These are phyloP conservation scores for Pythium oligandrum DNA, from an alignment of 352 stramenopile species.

Conservation along the genomic window DNA sequence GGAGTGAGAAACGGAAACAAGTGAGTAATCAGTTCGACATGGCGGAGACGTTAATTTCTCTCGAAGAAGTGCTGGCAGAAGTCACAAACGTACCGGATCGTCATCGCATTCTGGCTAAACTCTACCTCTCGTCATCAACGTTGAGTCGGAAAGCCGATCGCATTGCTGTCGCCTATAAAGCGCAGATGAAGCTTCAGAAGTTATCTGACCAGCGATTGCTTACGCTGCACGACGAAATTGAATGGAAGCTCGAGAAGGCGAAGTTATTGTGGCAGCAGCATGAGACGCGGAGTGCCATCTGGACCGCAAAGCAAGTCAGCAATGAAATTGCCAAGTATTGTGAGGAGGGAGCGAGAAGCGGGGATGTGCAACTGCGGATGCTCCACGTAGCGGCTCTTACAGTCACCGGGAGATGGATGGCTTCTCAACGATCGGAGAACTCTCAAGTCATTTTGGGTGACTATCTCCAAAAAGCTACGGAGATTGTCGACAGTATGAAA, in stretches of 20 bases:
- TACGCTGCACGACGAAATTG: constrained; percentile 31
- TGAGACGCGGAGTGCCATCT: constrained; percentile 71
- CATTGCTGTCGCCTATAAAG: constrained; percentile 59
- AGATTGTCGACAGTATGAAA: constrained; percentile 50
- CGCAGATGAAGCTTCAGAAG: constrained; percentile 56
- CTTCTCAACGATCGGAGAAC: constrained; percentile 89
- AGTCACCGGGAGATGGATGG: constrained; percentile 90
- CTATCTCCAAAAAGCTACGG: constrained; percentile 84
- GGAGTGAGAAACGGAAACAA: too few species aligned
- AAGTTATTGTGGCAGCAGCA: constrained; percentile 77
- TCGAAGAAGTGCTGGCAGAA: constrained; percentile 60
- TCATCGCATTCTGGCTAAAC: constrained; percentile 27
- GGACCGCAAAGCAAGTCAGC: constrained; percentile 52
- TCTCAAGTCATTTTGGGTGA: constrained; percentile 90
- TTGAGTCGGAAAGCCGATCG: constrained; percentile 62
- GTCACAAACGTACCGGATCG: constrained; percentile 22
- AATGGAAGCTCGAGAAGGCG: constrained; percentile 73
- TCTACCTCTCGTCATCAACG: constrained; percentile 51
- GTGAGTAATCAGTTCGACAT: constrained; percentile 29
- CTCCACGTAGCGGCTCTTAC: constrained; percentile 62
- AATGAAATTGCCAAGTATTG: constrained; percentile 31
- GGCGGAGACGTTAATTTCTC: constrained; percentile 45
- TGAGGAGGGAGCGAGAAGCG: neutral
- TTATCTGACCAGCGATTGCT: constrained; percentile 34
- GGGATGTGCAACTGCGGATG: constrained; percentile 33